These are phyloP conservation scores for Penicillium verhagenii DNA, from an alignment of 495 filamentous ascomycete genomes.

Conservation along the genomic window DNA sequence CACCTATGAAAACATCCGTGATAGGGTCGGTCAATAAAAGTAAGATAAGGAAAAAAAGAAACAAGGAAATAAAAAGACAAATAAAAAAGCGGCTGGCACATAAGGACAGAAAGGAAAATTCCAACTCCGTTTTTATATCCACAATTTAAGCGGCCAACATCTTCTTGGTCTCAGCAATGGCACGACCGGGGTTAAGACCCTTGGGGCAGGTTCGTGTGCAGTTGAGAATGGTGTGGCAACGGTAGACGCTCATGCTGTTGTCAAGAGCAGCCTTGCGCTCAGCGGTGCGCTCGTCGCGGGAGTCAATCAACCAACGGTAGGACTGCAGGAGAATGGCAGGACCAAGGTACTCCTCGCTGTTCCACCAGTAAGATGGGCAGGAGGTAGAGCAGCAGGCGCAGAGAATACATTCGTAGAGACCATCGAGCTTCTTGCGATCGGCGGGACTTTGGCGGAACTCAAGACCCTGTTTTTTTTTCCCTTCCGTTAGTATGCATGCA, in stretches of 20 bases:
- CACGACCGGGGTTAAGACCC: conserved; percentile 91
- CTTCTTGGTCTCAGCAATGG: conserved; percentile 99
- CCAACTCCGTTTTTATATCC: conserved; percentile 38
- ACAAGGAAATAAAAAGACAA: conserved; percentile 16
- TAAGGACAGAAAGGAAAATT: conserved; percentile 31
- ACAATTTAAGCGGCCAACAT: conserved; percentile 62
- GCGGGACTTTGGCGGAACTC: conserved; percentile 86
- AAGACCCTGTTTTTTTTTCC: conserved; percentile 57
- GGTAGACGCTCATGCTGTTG: conserved; percentile 97
- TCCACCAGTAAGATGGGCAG: conserved; percentile 99
- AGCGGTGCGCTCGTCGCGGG: conserved; percentile 80
- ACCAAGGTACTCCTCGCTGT: conserved; percentile 95
- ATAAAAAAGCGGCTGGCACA: conserved; percentile 27
- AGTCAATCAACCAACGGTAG: conserved; percentile 94
- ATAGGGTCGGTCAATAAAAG: conserved; percentile 29
- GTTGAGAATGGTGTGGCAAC: conserved; percentile 99
- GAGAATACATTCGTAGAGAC: conserved; percentile 98
- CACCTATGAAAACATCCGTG: conserved; percentile 49
- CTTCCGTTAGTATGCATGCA: background rate
- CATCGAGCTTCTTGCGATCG: conserved; percentile 94
- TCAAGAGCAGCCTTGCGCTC: conserved; percentile 88
- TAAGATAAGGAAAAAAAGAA: conserved; percentile 19
- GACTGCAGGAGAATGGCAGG: conserved; percentile 94
- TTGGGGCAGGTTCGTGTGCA: conserved; percentile 96
- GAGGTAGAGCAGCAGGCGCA: conserved; percentile 99